Evolutionary conservation across 805 yeast species (phyloP).

Genomic region (Wickerhamomyces mucosus): DNA sequence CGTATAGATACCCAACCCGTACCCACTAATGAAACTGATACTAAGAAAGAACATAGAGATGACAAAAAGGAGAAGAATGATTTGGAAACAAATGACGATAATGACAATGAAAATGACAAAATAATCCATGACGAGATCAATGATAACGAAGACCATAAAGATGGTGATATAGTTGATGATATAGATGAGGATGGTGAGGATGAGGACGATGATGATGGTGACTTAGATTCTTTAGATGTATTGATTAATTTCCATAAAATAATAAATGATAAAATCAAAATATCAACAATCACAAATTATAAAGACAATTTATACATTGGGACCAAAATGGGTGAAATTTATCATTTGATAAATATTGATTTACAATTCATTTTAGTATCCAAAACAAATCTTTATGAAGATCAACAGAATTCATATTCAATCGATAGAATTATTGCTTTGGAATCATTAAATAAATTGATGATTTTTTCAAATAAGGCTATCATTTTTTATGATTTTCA

Average conservation of each 20-base stretch:
- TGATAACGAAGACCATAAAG: not conserved
- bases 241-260: conserved; percentile 1
- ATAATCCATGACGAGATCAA: not conserved
- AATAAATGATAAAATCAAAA: not conserved
- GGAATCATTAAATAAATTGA: not conserved
- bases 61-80: too few species aligned
- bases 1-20: too few species aligned
- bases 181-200: not conserved
- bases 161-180: not conserved
- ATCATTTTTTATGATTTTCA: not conserved
- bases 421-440: not conserved
- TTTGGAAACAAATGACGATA: too few species aligned
- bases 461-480: not conserved
- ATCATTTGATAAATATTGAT: not conserved
- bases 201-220: not conserved
- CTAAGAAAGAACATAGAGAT: too few species aligned
- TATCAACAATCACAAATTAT: not conserved
- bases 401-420: not conserved
- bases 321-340: not conserved
- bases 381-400: not conserved
- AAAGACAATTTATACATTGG: not conserved
- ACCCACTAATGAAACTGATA: too few species aligned
- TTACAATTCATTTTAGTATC: not conserved
- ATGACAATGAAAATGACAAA: not conserved
- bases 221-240: not conserved